These are phyloP conservation scores for Paramecium tetraurelia DNA, from an alignment of 73 alveolate species.

Conservation along the genomic window DNA sequence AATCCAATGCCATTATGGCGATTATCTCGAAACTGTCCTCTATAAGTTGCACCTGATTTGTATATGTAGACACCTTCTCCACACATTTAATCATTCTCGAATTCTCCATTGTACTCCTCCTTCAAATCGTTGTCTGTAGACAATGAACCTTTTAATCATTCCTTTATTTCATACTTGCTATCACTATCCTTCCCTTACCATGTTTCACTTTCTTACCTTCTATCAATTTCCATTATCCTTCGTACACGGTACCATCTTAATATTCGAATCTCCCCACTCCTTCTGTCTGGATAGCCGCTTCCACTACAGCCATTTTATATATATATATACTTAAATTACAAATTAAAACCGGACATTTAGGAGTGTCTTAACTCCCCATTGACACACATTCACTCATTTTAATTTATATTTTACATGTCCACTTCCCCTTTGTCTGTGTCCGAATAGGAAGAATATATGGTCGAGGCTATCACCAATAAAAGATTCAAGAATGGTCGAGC, in stretches of 20 bases:
- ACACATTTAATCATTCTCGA: slow-evolving; percentile 89
- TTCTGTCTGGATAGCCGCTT: slow-evolving; percentile 6
- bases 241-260: slow-evolving; percentile 81
- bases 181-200: slow-evolving; percentile 78
- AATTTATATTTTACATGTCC: not conserved
- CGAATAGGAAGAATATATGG: not conserved
- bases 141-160: slow-evolving; percentile 46
- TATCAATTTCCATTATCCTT: slow-evolving; percentile 83
- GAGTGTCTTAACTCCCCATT: not conserved
- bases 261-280: slow-evolving; percentile 83
- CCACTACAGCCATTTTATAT: slow-evolving; percentile 1
- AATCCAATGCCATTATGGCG: slow-evolving; percentile 80
- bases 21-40: slow-evolving; percentile 86
- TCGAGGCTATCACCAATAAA: not conserved
- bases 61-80: slow-evolving; percentile 88
- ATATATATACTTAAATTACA: not conserved
- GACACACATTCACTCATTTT: not conserved
- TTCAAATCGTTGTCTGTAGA: slow-evolving; percentile 53
- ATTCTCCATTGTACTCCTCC: slow-evolving; percentile 92
- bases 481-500: not conserved
- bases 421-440: not conserved
- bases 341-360: not conserved
- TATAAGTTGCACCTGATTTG: slow-evolving; percentile 87
- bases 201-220: slow-evolving; percentile 82
- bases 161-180: slow-evolving; percentile 28